Percentiles rank a stretch among this genome's conserved stretches.
Evolutionary conservation across 176 grass and related monocot genomes (phyloP).

Genomic region (Aechmea fasciata): DNA sequence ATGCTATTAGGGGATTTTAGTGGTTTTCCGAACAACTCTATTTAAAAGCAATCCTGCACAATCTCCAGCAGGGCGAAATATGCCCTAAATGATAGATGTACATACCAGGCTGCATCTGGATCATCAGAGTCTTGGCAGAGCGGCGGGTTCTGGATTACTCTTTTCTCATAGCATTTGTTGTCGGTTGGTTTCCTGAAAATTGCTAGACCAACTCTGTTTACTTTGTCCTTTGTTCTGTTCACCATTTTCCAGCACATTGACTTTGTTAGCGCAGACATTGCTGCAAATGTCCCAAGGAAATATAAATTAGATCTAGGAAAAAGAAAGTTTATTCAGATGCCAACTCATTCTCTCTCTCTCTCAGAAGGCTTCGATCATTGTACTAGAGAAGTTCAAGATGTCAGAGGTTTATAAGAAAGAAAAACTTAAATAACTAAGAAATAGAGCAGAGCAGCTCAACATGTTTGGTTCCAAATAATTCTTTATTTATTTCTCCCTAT

Average conservation of each 20-base stretch:
- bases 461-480: neutral
- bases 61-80: neutral
- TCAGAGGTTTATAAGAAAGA: too few relatives aligned
- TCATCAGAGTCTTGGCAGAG: slow-evolving; percentile 55
- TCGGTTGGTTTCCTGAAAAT: slow-evolving; percentile 65
- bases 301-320: slow-evolving; percentile 5
- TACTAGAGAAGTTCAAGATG: too few relatives aligned
- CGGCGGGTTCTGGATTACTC: slow-evolving; percentile 46
- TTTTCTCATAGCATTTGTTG: slow-evolving; percentile 50
- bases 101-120: slow-evolving; percentile 68
- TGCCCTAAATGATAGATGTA: slow-evolving; percentile 9
- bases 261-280: slow-evolving; percentile 57
- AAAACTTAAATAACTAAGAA: neutral
- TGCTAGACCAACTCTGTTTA: slow-evolving; percentile 54
- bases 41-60: too few relatives aligned
- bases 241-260: slow-evolving; percentile 86
- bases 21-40: too few relatives aligned
- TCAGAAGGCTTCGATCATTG: too few relatives aligned
- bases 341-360: too few relatives aligned
- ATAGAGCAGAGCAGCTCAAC: neutral
- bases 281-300: slow-evolving; percentile 28
- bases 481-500: neutral
- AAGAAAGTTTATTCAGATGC: too few relatives aligned
- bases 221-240: slow-evolving; percentile 56
- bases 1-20: too few relatives aligned